Evolutionary conservation across 306 rosid species (phyloP), one percentile per base, ranked within the genome.

Genomic region (Cercis canadensis): DNA sequence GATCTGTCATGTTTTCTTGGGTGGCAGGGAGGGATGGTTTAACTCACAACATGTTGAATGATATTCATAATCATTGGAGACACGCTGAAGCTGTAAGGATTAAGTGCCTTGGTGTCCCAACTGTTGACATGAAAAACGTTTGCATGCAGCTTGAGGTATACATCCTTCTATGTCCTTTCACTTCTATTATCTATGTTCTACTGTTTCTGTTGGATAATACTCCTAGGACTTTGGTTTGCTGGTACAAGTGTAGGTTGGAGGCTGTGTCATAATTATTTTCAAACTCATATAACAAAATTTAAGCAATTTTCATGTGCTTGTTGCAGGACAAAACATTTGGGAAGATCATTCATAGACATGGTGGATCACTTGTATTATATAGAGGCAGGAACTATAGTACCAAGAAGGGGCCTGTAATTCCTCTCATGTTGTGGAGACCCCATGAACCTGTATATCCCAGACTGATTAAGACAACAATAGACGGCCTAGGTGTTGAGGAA

Each of bases 391-490:
- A 94, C 74, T 94, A 90, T 80, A 83, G 63, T 52, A 85, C 83
- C 34, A 89, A 76, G 77, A 86, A 80, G 70, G 79, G 95, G 86
- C 96, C 97, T 53, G 72, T 67, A 51, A 81, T 90, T 83, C 99
- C 99, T 53, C 70, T 87, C 58, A 94, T 91, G 99, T 75, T 94
- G 80, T 94, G 99, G 99, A 90, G 79, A 76, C 97, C 99, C 50
- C 92, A 89, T 43, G 97, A 89, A 60, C 97, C 97, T 14, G 59
- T 90, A 37, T 94, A 88, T 83, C 98, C 97, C 34, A 91, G 92
- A 81, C 78, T 94, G 79, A 86, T 91, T 57, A 94, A 89, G 83
- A 83, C 96, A 64, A 89, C 97, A 40, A 89, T 94, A 15, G 95
- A 87, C 57, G 98, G 96, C 67, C 82, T 94, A 74, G 88, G 84